Percentiles rank a stretch among this genome's conserved stretches.
These are phyloP conservation scores for Alternaria longipes DNA, from an alignment of 2,329 filamentous ascomycete species.

Conservation along the genomic window DNA sequence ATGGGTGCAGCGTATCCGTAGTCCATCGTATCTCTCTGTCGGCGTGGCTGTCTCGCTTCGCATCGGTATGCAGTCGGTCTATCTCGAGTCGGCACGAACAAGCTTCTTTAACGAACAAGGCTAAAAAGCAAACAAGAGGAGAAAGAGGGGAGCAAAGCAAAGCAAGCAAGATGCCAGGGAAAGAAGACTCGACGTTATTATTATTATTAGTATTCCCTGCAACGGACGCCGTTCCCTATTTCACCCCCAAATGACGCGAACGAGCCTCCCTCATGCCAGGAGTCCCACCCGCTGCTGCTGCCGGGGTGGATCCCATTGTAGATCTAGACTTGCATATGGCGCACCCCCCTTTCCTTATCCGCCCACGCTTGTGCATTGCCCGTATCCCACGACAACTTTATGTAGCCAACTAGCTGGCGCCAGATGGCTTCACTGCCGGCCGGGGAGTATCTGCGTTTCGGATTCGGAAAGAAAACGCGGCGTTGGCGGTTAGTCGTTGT, in stretches of 20 bases:
- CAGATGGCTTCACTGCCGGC: conserved; percentile 1
- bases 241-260: conserved; percentile 28
- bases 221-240: conserved; percentile 25
- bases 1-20: conserved; percentile 16
- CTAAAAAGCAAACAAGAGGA: conserved; percentile 1
- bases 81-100: conserved; percentile 7
- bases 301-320: conserved; percentile 7
- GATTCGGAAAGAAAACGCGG: conserved; percentile 3
- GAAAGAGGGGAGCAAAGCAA: conserved; percentile 1
- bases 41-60: conserved; percentile 13
- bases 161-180: conserved; percentile 6
- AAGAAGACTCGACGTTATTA: conserved; percentile 9
- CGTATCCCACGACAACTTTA: conserved; percentile 1
- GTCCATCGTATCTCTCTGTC: conserved; percentile 11
- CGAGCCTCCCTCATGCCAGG: conserved; percentile 15
- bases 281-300: conserved; percentile 9
- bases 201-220: conserved; percentile 1
- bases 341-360: conserved; percentile 23
- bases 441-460: background rate
- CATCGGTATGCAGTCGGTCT: conserved; percentile 13
- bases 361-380: conserved; percentile 9
- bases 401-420: conserved; percentile 8
- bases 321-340: conserved; percentile 14
- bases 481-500: background rate
- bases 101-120: conserved; percentile 1